Percentiles rank a stretch among this genome's conserved stretches.
These are phyloP conservation scores for Pythium myriotylum DNA, from an alignment of 352 stramenopile genomes.

Conservation along the genomic window DNA sequence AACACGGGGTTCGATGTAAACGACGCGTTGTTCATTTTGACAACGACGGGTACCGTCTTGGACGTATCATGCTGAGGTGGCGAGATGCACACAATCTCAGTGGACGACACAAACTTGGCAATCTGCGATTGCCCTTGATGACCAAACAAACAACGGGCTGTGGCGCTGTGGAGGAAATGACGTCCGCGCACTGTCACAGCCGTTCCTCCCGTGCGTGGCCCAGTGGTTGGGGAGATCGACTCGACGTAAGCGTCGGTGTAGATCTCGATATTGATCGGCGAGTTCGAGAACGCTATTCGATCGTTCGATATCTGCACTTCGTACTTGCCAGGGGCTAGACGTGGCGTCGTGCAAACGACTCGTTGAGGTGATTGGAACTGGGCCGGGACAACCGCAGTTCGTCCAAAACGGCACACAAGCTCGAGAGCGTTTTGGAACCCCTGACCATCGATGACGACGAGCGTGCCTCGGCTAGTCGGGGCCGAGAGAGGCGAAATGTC, in stretches of 20 bases:
- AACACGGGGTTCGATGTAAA: constrained; percentile 71
- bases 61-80: constrained; percentile 49
- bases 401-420: constrained; percentile 88
- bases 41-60: constrained; percentile 45
- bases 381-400: constrained; percentile 37
- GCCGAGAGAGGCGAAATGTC: constrained; percentile 13
- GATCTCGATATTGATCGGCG: constrained; percentile 57
- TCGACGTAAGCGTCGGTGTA: constrained; percentile 78
- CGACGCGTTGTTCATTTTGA: constrained; percentile 73
- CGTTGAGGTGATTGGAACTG: constrained; percentile 50
- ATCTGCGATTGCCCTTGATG: constrained; percentile 38
- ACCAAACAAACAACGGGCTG: constrained; percentile 84
- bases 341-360: constrained; percentile 67
- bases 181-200: constrained; percentile 82
- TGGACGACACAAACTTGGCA: constrained; percentile 72
- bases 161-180: constrained; percentile 67
- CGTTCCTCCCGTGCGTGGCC: constrained; percentile 78
- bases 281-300: constrained; percentile 60
- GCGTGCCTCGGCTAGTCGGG: constrained; percentile 48
- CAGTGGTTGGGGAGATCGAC: constrained; percentile 66
- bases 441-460: constrained; percentile 69
- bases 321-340: constrained; percentile 54
- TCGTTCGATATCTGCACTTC: constrained; percentile 84
- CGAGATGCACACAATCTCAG: constrained; percentile 66
- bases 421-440: constrained; percentile 77